These are phyloP conservation scores for Oropetium thomaeum DNA, from an alignment of 176 grass and related monocot species.

Conservation along the genomic window DNA sequence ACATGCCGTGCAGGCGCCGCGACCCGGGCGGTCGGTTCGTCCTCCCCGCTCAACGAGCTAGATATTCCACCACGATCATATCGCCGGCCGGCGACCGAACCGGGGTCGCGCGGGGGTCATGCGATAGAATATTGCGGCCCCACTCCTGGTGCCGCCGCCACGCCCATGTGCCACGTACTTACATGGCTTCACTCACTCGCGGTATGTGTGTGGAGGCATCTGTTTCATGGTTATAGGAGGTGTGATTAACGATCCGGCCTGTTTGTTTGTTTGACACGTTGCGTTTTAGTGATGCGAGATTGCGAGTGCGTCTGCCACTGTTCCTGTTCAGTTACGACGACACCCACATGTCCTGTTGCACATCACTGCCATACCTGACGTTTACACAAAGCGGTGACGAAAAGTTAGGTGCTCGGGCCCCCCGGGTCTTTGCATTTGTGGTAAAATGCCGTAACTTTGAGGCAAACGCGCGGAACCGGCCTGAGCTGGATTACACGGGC, in stretches of 20 bases:
- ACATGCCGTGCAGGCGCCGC: not conserved
- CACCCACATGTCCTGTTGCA: not conserved
- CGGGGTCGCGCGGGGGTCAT: not conserved
- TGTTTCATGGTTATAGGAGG: too few relatives aligned
- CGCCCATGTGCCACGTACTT: not conserved
- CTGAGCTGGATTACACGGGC: too few relatives aligned
- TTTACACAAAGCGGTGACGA: not conserved
- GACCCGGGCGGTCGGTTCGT: not conserved
- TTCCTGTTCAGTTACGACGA: not conserved
- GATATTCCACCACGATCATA: not conserved
- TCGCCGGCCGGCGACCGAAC: not conserved
- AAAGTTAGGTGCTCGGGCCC: not conserved
- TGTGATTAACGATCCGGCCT: too few relatives aligned
- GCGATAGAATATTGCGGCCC: too few relatives aligned
- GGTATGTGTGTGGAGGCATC: too few relatives aligned
- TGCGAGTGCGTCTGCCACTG: not conserved
- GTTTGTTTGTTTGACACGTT: too few relatives aligned
- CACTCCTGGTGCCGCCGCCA: conserved; percentile 23
- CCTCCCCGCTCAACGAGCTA: too few relatives aligned
- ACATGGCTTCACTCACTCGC: too few relatives aligned
- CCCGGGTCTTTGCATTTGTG: not conserved
- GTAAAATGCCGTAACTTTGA: not conserved
- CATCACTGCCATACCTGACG: not conserved
- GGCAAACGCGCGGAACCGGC: too few relatives aligned
- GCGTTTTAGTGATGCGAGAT: too few relatives aligned